These are phyloP conservation scores for Ambrosiella cleistominuta DNA, from an alignment of 2,329 filamentous ascomycete genomes.

Conservation along the genomic window DNA sequence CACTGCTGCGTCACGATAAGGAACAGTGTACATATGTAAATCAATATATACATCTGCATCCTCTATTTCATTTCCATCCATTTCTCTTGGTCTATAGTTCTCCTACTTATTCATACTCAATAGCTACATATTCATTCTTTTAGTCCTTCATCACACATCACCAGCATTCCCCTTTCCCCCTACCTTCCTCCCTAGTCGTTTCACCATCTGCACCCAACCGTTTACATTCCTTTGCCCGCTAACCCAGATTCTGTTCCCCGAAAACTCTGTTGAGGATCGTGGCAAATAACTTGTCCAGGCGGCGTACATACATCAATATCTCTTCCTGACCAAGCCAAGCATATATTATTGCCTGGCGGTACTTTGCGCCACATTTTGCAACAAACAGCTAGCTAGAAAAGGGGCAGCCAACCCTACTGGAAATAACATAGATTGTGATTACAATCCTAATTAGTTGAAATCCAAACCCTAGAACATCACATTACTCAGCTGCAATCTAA, in stretches of 20 bases:
- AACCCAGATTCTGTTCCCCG: background rate
- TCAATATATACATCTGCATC: background rate
- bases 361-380: too few species aligned
- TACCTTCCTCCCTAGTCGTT: background rate
- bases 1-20: background rate
- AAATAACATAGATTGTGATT: too few species aligned
- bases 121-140: background rate
- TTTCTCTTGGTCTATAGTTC: background rate
- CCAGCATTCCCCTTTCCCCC: background rate
- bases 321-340: too few species aligned
- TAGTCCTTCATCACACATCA: background rate
- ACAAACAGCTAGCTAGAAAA: too few species aligned
- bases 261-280: too few species aligned
- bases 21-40: background rate
- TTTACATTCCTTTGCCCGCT: background rate
- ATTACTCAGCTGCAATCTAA: background rate
- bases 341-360: too few species aligned
- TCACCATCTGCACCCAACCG: background rate
- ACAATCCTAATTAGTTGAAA: too few species aligned
- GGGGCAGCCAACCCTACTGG: too few species aligned
- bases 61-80: background rate
- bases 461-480: too few species aligned
- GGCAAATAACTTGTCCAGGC: too few species aligned
- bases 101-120: background rate
- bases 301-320: too few species aligned